A percentile compares a stretch with the other conserved stretches of the same genome.
These are phyloP conservation scores for Gossypium lobatum DNA, from an alignment of 441 rosid species.

Conservation along the genomic window DNA sequence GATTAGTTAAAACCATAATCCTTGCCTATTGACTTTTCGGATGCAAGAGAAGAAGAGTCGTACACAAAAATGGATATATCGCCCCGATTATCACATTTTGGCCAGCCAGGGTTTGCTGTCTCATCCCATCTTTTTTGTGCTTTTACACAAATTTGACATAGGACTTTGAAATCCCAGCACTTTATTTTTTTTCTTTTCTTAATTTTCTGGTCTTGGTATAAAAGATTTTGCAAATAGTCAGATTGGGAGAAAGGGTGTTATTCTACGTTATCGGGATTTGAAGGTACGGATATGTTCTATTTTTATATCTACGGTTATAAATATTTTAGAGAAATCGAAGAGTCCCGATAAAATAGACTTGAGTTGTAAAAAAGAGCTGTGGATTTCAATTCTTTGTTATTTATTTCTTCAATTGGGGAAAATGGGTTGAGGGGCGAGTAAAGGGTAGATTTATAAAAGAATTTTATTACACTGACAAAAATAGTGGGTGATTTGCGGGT, in stretches of 20 bases:
- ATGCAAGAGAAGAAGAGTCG: slow-evolving; percentile 21
- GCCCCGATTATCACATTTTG: background rate
- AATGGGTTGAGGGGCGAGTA: background rate
- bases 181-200: slow-evolving; percentile 8
- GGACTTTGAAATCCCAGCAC: slow-evolving; percentile 24
- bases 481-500: slow-evolving; percentile 19
- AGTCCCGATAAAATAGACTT: background rate
- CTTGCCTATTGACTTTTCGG: slow-evolving; percentile 12
- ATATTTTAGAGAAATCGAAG: background rate
- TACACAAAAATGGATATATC: slow-evolving; percentile 2
- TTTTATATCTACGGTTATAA: background rate
- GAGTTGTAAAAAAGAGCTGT: slow-evolving; percentile 29
- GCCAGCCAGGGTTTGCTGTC: slow-evolving; percentile 14
- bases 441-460: background rate
- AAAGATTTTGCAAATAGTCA: slow-evolving; percentile 9
- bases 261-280: background rate
- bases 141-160: slow-evolving; percentile 16
- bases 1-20: slow-evolving; percentile 35
- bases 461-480: slow-evolving; percentile 10
- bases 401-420: background rate
- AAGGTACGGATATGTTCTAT: background rate
- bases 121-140: slow-evolving; percentile 10
- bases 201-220: slow-evolving; percentile 14
- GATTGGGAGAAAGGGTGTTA: background rate
- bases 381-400: slow-evolving; percentile 6